Percentiles rank a stretch among this genome's conserved stretches.
Conservation (phyloP, 768 basidiomycete species). For the Clavulina sp. region DNA sequence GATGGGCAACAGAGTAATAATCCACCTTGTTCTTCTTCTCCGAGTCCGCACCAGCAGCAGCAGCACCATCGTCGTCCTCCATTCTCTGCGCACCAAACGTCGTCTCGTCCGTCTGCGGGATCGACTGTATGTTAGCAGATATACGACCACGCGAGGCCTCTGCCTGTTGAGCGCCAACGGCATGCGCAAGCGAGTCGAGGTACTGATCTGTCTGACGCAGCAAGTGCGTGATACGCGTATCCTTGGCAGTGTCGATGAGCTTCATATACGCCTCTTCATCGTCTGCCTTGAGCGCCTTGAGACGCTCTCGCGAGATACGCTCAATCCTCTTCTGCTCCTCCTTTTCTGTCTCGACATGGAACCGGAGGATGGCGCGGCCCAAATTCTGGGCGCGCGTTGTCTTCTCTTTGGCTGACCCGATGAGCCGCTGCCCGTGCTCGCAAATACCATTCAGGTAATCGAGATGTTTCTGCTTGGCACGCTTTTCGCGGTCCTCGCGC, state of each 20-base stretch:
- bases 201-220: conserved; percentile 87
- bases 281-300: conserved; percentile 91
- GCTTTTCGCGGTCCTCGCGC: conserved; percentile 76
- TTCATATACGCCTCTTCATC: conserved; percentile 99
- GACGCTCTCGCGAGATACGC: conserved; percentile 88
- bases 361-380: conserved; percentile 59
- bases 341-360: conserved; percentile 85
- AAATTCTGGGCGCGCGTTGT: conserved; percentile 43
- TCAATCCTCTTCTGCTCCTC: conserved; percentile 97
- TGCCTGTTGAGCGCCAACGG: conserved; percentile 82
- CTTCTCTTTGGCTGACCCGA: conserved; percentile 37
- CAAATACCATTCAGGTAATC: conserved; percentile 83
- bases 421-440: conserved; percentile 59
- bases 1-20: conserved; percentile 91
- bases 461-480: conserved; percentile 91
- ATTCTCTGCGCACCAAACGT: conserved; percentile 74
- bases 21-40: conserved; percentile 70
- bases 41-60: conserved; percentile 26
- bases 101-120: conserved; percentile 44
- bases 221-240: conserved; percentile 94
- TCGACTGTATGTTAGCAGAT: too few relatives aligned
- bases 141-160: too few relatives aligned
- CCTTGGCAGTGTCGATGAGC: conserved; percentile 96
- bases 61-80: conserved; percentile 32
- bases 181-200: conserved; percentile 87